Conservation (phyloP, 352 stramenopile genomes). For the Globisporangium nagaii region DNA sequence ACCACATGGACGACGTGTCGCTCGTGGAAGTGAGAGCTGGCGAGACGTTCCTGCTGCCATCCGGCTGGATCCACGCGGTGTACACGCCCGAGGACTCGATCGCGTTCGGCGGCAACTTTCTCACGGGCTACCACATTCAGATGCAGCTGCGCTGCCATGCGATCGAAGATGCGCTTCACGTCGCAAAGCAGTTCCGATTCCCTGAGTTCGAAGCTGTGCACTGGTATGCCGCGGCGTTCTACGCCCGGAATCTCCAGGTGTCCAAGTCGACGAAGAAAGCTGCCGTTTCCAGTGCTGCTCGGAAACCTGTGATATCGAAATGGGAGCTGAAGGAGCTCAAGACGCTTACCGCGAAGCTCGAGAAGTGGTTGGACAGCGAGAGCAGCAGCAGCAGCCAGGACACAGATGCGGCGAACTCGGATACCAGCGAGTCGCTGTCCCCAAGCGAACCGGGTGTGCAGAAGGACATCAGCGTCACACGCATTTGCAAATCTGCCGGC, state of each 20-base stretch:
- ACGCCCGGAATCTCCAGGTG: conserved; percentile 19
- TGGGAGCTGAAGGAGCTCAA: conserved; percentile 19
- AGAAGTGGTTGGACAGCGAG: conserved; percentile 14
- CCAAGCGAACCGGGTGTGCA: conserved; percentile 1
- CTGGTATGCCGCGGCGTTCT: conserved; percentile 32
- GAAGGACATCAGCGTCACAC: conserved; percentile 12
- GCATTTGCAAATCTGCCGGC: conserved; percentile 11
- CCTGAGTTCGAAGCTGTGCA: conserved; percentile 26
- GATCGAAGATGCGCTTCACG: conserved; percentile 21
- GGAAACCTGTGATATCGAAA: conserved; percentile 8
- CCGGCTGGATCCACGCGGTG: conserved; percentile 40
- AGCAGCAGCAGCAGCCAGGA: too few species aligned
- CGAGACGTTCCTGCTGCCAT: conserved; percentile 37
- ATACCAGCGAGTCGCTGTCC: not conserved
- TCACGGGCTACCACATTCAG: conserved; percentile 30
- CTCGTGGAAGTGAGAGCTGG: conserved; percentile 24
- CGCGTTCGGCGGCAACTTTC: conserved; percentile 37
- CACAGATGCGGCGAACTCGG: too few species aligned
- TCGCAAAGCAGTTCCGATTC: conserved; percentile 25
- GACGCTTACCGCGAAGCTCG: conserved; percentile 14
- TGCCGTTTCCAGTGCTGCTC: not conserved
- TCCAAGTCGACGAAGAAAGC: conserved; percentile 7
- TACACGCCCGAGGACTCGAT: conserved; percentile 40
- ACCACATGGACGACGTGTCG: conserved; percentile 23
- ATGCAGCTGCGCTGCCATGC: conserved; percentile 27